These are phyloP conservation scores for Tylopilus subfusipes DNA, from an alignment of 768 basidiomycete species.

Conservation along the genomic window DNA sequence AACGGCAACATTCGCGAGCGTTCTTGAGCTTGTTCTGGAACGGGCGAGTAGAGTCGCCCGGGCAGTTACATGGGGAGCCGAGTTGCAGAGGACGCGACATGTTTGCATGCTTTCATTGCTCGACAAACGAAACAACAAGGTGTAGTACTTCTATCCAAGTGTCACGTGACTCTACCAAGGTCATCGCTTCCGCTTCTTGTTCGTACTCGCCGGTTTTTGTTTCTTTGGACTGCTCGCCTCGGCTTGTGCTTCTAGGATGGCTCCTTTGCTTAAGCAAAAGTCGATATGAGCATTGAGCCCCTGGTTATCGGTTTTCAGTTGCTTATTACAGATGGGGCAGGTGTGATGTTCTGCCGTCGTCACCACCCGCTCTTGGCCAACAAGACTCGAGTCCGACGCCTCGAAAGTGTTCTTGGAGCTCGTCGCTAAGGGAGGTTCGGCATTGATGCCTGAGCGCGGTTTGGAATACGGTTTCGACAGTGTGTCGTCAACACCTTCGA, in stretches of 20 bases:
- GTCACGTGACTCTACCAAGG: constrained; percentile 18
- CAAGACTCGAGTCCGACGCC: constrained; percentile 15
- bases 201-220: neutral
- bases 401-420: neutral
- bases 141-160: neutral
- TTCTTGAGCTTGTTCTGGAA: neutral
- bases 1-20: neutral
- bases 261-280: constrained; percentile 77
- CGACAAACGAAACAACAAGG: neutral
- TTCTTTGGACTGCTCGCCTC: constrained; percentile 25
- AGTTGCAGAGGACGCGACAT: constrained; percentile 21
- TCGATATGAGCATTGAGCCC: constrained; percentile 87
- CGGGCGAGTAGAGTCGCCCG: neutral
- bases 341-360: constrained; percentile 27
- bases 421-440: neutral
- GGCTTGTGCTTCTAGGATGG: constrained; percentile 67
- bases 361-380: constrained; percentile 12
- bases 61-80: neutral
- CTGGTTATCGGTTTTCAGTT: constrained; percentile 65
- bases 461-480: constrained; percentile 9
- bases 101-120: constrained; percentile 23
- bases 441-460: constrained; percentile 5
- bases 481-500: constrained; percentile 8
- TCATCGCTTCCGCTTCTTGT: constrained; percentile 21
- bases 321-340: constrained; percentile 73